Evolutionary conservation across 2,329 filamentous ascomycete species (phyloP).

Genomic region (Leptographium procerum): DNA sequence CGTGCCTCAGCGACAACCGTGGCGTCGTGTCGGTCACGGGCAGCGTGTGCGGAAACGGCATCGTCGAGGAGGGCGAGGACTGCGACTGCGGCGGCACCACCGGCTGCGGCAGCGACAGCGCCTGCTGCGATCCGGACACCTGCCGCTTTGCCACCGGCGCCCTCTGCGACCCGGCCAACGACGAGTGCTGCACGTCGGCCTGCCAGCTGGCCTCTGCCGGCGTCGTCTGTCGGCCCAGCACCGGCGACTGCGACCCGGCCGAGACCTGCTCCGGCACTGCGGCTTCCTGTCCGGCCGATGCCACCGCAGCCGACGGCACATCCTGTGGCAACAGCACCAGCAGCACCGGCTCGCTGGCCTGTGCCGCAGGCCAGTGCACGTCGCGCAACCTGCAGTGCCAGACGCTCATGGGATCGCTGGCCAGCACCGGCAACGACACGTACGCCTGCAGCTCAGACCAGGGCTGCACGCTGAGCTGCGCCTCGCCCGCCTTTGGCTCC

Average conservation of each 20-base stretch:
- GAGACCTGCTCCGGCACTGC: constrained; percentile 69
- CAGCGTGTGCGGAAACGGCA: constrained; percentile 88
- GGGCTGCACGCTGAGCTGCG: constrained; percentile 68
- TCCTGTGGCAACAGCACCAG: constrained; percentile 54
- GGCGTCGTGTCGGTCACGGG: constrained; percentile 71
- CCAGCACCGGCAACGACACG: constrained; percentile 64
- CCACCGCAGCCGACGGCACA: constrained; percentile 56
- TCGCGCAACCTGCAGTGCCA: constrained; percentile 83
- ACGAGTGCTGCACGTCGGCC: constrained; percentile 61
- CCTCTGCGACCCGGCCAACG: constrained; percentile 70
- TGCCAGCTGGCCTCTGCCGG: constrained; percentile 58
- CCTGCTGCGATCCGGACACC: constrained; percentile 74
- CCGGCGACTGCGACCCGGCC: constrained; percentile 70
- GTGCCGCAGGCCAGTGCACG: constrained; percentile 90
- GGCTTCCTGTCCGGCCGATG: constrained; percentile 64
- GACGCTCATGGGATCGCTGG: constrained; percentile 61
- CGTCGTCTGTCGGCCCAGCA: constrained; percentile 70
- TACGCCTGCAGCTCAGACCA: constrained; percentile 58
- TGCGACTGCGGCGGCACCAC: constrained; percentile 81
- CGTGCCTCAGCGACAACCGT: constrained; percentile 75
- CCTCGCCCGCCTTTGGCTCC: constrained; percentile 53
- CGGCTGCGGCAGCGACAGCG: constrained; percentile 56
- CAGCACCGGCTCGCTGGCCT: constrained; percentile 40
- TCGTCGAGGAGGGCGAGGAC: constrained; percentile 87
- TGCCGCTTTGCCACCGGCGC: constrained; percentile 71